Evolutionary conservation across 768 basidiomycete genomes (phyloP).

Genomic region (Calocybe cyanea): DNA sequence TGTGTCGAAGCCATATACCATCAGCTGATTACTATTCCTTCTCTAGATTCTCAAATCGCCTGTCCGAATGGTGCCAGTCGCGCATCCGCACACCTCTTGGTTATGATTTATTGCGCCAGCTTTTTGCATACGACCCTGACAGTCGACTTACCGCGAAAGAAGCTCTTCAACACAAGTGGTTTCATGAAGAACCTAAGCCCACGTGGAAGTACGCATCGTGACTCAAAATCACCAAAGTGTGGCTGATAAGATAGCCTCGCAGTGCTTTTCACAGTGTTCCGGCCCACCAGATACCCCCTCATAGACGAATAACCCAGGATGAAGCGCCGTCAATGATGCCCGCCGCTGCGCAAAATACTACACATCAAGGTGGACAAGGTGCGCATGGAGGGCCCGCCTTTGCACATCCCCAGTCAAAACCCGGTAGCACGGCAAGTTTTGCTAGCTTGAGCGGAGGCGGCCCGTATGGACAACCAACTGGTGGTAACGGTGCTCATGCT

Average conservation of each 20-base stretch:
- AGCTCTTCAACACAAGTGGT: constrained; percentile 86
- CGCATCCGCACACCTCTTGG: constrained; percentile 60
- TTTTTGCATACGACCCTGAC: constrained; percentile 92
- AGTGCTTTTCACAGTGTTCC: constrained; percentile 75
- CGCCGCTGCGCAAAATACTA: constrained; percentile 41
- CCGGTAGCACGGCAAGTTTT: constrained; percentile 62
- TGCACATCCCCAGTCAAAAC: constrained; percentile 52
- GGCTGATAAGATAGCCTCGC: background rate
- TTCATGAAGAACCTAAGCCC: constrained; percentile 84
- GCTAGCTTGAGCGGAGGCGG: constrained; percentile 58
- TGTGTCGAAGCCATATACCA: background rate
- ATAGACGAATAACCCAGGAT: constrained; percentile 87
- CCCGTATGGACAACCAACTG: constrained; percentile 31
- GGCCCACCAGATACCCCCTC: constrained; percentile 72
- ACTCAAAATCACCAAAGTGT: background rate
- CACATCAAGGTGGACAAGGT: constrained; percentile 35
- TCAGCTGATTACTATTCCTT: background rate
- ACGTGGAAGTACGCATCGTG: constrained; percentile 68
- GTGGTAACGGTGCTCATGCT: constrained; percentile 29
- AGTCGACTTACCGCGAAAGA: constrained; percentile 78
- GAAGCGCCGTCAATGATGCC: constrained; percentile 88
- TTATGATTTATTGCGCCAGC: constrained; percentile 77
- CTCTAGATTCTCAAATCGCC: constrained; percentile 47
- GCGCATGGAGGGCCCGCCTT: constrained; percentile 29
- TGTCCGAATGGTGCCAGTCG: constrained; percentile 71